phyloP scores from a whole-genome alignment of 495 filamentous ascomycete species.

The Lentithecium fluviatile region DNA sequence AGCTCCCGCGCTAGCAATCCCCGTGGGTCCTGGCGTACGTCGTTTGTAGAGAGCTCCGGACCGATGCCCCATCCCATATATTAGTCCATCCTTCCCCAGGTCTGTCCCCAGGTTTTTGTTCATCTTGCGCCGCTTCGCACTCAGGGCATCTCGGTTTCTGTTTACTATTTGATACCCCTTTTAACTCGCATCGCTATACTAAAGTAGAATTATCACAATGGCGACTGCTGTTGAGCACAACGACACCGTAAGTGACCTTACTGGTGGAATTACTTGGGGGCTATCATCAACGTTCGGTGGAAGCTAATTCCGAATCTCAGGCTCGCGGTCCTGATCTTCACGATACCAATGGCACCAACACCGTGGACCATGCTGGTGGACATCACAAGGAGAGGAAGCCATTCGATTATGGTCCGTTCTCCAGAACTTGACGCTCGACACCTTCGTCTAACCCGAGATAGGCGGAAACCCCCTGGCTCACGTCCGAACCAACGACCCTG shows the following conservation, averaged over 20 bases:
- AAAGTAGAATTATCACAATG: neutral
- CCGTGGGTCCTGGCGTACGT: constrained; percentile 28
- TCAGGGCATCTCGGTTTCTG: neutral
- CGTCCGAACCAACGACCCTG: constrained; percentile 60
- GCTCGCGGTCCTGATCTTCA: neutral
- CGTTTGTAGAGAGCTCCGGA: constrained; percentile 28
- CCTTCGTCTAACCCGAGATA: constrained; percentile 9
- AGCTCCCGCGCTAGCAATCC: constrained; percentile 14
- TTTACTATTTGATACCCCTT: no score
- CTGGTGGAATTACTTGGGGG: no score
- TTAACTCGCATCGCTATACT: no score
- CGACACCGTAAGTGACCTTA: neutral
- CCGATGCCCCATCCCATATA: constrained; percentile 27
- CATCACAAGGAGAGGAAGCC: constrained; percentile 30
- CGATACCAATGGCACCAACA: constrained; percentile 30
- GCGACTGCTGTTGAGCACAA: neutral
- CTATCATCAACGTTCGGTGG: neutral
- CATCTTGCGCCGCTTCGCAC: constrained; percentile 15
- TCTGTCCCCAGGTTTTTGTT: constrained; percentile 7
- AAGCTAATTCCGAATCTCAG: neutral
- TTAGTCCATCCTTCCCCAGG: constrained; percentile 30
- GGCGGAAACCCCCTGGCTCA: constrained; percentile 70
- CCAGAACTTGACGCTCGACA: neutral
- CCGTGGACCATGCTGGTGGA: constrained; percentile 21
- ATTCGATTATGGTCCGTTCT: constrained; percentile 36